Evolutionary conservation across 1,284 basidiomycete species (phyloP).

Genomic region (Leccinum glutinopallens): DNA sequence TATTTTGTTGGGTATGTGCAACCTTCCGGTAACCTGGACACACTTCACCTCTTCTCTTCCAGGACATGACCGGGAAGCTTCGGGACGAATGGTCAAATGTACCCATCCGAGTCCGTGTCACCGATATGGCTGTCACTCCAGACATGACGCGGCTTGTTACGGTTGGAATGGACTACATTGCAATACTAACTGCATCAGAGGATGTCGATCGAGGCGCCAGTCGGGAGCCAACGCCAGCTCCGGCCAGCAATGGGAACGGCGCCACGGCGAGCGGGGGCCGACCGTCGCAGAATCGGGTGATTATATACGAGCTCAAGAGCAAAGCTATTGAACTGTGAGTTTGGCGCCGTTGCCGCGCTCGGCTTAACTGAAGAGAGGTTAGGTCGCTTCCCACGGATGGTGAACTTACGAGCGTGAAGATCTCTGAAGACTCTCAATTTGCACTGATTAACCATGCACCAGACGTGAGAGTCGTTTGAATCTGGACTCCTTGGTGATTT

Average conservation of each 20-base stretch:
- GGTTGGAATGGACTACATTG: slow-evolving; percentile 66
- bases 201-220: slow-evolving; percentile 32
- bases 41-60: slow-evolving; percentile 22
- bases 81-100: slow-evolving; percentile 70
- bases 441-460: slow-evolving; percentile 88
- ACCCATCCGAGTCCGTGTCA: slow-evolving; percentile 88
- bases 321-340: slow-evolving; percentile 66
- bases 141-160: slow-evolving; percentile 84
- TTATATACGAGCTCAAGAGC: slow-evolving; percentile 74
- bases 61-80: slow-evolving; percentile 77
- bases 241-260: slow-evolving; percentile 41
- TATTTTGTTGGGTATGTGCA: slow-evolving; percentile 82
- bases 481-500: slow-evolving; percentile 7
- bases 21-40: slow-evolving; percentile 6
- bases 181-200: slow-evolving; percentile 33
- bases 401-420: slow-evolving; percentile 86
- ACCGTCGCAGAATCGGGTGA: slow-evolving; percentile 61
- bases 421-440: slow-evolving; percentile 86
- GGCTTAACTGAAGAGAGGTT: slow-evolving; percentile 18
- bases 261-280: slow-evolving; percentile 41
- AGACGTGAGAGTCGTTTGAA: slow-evolving; percentile 58
- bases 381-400: slow-evolving; percentile 72
- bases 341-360: slow-evolving; percentile 17
- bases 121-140: slow-evolving; percentile 86
- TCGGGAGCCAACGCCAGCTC: slow-evolving; percentile 41